Evolutionary conservation across 1,139 yeast species (phyloP).

Genomic region (Candida sanyaensis): DNA sequence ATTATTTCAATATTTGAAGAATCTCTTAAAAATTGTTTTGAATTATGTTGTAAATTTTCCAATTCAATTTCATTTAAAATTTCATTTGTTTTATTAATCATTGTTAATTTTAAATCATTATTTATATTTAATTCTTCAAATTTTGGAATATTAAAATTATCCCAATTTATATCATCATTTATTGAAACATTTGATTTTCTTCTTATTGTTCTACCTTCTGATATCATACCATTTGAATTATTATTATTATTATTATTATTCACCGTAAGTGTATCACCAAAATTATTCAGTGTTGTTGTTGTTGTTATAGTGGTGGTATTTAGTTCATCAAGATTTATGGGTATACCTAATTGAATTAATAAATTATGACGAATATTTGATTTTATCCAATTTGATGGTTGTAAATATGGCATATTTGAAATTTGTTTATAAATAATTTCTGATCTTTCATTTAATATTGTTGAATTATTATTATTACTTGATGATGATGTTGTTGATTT

Average conservation of each 20-base stretch:
- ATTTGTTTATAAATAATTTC: slow-evolving; percentile 33
- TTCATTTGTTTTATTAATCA: slow-evolving; percentile 25
- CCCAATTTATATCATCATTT: slow-evolving; percentile 36
- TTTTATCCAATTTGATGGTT: slow-evolving; percentile 59
- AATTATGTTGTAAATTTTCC: slow-evolving; percentile 36
- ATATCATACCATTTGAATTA: not conserved
- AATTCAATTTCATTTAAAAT: slow-evolving; percentile 35
- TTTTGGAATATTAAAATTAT: slow-evolving; percentile 28
- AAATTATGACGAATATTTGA: slow-evolving; percentile 59
- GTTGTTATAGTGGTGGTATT: slow-evolving; percentile 6
- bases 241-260: not conserved
- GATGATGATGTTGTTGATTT: not conserved
- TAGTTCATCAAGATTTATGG: slow-evolving; percentile 58
- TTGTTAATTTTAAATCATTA: slow-evolving; percentile 19
- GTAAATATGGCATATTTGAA: slow-evolving; percentile 42
- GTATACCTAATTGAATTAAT: slow-evolving; percentile 58
- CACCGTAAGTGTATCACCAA: no score
- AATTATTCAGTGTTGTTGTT: not conserved
- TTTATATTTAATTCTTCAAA: slow-evolving; percentile 24
- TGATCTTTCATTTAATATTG: slow-evolving; percentile 28
- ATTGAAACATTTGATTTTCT: slow-evolving; percentile 27
- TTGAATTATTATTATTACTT: not conserved
- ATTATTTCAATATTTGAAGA: slow-evolving; percentile 16
- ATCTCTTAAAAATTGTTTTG: slow-evolving; percentile 18
- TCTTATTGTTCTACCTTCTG: not conserved